Evolutionary conservation across 495 filamentous ascomycete species (phyloP), one percentile per base, ranked within the genome.

Genomic region (Aspergillus mulundensis): DNA sequence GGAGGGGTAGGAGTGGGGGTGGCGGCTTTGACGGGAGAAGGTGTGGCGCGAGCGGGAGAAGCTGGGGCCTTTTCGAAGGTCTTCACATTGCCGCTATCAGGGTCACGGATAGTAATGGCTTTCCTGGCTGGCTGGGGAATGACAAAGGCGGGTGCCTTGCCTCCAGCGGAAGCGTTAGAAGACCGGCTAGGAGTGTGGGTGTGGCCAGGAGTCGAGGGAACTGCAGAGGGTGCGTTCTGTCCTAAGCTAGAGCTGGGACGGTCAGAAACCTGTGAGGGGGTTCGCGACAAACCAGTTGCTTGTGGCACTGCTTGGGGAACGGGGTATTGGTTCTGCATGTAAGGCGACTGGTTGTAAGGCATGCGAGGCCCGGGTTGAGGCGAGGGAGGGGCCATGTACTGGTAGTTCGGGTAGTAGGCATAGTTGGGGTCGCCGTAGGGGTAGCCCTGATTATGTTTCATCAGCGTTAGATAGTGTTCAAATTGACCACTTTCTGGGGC

Each of bases 181-280:
- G 76, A 73, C 54, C 78, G 81, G 61, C 75, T 77, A 47, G 81
- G 84, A 44, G 77, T 80, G 36, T 85, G 77, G 36, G 84, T 79
- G 38, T 86, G 84, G 28, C 73, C 78, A 32, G 84, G 66, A 41
- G 80, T 79, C 15, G 86, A 77, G 18, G 87, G 79, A 34, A 81
- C 76, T 42, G 70, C 77, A 41, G 75, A 82, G 32, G 78, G 84
- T 61, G 77, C 81, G 18, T 78, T 78, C 61, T 88, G 89, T 38
- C 87, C 82, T 44, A 91, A 80, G 70, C 88, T 92, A 20, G 91
- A 93, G 15, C 81, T 76, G 10, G 91, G 90, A 51, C 90, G 84
- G 60, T 94, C 86, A 54, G 87, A 92, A 36, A 92, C 75, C 66
- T 94, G 87, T 7, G 91, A 96, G 3, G 89, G 82, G 46, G 84